Evolutionary conservation across 1,139 yeast species (phyloP).

Genomic region (Protomyces pachydermus): DNA sequence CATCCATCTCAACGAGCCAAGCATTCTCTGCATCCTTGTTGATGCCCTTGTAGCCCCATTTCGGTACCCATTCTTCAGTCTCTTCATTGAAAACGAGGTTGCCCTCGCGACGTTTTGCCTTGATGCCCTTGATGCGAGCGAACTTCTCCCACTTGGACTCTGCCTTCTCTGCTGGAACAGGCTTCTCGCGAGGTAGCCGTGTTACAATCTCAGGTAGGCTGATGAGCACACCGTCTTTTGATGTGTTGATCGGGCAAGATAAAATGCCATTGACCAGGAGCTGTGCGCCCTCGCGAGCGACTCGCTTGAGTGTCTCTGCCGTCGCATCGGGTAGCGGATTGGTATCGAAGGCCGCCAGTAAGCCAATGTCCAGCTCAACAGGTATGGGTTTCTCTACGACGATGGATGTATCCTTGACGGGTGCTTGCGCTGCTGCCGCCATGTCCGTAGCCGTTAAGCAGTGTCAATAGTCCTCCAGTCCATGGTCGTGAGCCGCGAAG

Average conservation of each 20-base stretch:
- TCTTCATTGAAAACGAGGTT: constrained; percentile 88
- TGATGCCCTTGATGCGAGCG: constrained; percentile 92
- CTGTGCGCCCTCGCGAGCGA: constrained; percentile 92
- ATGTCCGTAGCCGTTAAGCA: neutral
- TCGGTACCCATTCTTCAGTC: constrained; percentile 90
- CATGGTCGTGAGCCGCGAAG: too few relatives aligned
- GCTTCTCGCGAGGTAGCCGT: constrained; percentile 86
- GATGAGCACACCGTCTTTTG: constrained; percentile 72
- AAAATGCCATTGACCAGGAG: constrained; percentile 81
- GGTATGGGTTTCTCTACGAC: constrained; percentile 35
- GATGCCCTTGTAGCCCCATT: constrained; percentile 96
- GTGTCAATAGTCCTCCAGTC: too few relatives aligned
- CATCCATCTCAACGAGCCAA: constrained; percentile 95
- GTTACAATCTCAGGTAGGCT: constrained; percentile 81
- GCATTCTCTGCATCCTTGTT: constrained; percentile 82
- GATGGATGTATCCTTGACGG: constrained; percentile 22
- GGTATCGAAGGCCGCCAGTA: constrained; percentile 69
- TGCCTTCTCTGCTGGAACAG: constrained; percentile 85
- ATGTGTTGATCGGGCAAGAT: constrained; percentile 75
- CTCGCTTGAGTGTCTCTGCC: constrained; percentile 52
- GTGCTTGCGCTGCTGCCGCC: neutral
- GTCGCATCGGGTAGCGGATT: constrained; percentile 58
- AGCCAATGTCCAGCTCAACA: constrained; percentile 59
- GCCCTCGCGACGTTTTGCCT: constrained; percentile 75
- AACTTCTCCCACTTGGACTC: constrained; percentile 95